Evolutionary conservation across 331 rosid genomes (phyloP).

Genomic region (Pyrus hybrid): DNA sequence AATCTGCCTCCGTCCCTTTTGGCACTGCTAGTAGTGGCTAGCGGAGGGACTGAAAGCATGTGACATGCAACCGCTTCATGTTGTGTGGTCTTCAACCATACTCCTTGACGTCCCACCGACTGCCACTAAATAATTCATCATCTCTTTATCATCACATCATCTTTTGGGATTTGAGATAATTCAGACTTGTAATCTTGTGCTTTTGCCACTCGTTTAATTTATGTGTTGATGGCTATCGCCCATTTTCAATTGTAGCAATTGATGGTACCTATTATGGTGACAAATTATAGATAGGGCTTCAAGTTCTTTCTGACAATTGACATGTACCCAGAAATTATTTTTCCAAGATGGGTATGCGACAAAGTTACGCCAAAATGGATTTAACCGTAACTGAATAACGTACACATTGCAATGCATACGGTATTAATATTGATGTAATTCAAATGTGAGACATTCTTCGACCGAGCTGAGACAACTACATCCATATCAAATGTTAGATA

Average conservation of each 20-base stretch:
- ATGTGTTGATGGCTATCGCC: too few relatives aligned
- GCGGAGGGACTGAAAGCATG: conserved; percentile 16
- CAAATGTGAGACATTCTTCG: not conserved
- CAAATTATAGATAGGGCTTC: too few relatives aligned
- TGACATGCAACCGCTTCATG: conserved; percentile 7
- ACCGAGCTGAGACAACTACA: not conserved
- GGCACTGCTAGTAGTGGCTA: not conserved
- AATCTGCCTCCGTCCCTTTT: too few relatives aligned
- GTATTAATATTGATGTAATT: not conserved
- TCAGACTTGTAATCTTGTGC: not conserved
- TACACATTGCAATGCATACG: not conserved
- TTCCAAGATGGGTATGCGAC: too few relatives aligned
- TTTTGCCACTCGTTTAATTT: not conserved
- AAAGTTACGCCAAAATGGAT: not conserved
- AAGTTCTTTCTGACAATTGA: too few relatives aligned
- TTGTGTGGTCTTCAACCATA: conserved; percentile 8
- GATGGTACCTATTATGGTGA: not conserved
- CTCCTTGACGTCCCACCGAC: conserved; percentile 29
- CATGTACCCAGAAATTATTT: too few relatives aligned
- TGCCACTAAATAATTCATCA: not conserved
- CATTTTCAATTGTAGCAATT: not conserved
- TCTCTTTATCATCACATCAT: not conserved
- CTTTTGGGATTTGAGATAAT: not conserved
- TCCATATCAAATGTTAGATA: not conserved
- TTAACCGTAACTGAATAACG: too few relatives aligned